A percentile compares a stretch with the other conserved stretches of the same genome.
These are phyloP conservation scores for Lichtheimia corymbifera DNA, from an alignment of 371 early-diverging fungal species.

Conservation along the genomic window DNA sequence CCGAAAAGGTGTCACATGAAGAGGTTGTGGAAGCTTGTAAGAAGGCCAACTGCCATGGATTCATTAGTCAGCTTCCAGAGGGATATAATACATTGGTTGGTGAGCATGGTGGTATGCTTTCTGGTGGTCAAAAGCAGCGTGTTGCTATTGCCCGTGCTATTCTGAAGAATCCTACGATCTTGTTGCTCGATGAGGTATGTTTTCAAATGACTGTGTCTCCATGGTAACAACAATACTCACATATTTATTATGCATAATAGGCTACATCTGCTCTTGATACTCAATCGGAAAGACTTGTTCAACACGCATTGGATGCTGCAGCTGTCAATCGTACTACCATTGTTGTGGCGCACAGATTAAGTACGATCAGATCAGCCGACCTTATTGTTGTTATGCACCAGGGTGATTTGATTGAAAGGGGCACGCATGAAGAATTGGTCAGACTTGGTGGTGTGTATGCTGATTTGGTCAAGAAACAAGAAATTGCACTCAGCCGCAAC, in stretches of 20 bases:
- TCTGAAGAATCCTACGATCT: slow-evolving; percentile 27
- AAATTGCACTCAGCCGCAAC: slow-evolving; percentile 27
- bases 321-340: slow-evolving; percentile 83
- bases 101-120: slow-evolving; percentile 70
- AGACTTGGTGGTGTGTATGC: slow-evolving; percentile 54
- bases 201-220: neutral
- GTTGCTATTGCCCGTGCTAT: slow-evolving; percentile 40
- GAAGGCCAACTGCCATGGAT: slow-evolving; percentile 70
- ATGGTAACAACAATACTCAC: neutral
- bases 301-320: slow-evolving; percentile 79
- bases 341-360: slow-evolving; percentile 90
- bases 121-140: slow-evolving; percentile 71
- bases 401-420: slow-evolving; percentile 73
- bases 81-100: slow-evolving; percentile 67
- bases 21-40: slow-evolving; percentile 60
- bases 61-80: slow-evolving; percentile 70
- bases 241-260: slow-evolving; percentile 31
- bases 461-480: slow-evolving; percentile 60
- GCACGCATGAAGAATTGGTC: slow-evolving; percentile 70
- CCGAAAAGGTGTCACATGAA: slow-evolving; percentile 37
- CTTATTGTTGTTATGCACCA: slow-evolving; percentile 79
- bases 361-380: slow-evolving; percentile 82
- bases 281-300: slow-evolving; percentile 80
- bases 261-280: slow-evolving; percentile 83
- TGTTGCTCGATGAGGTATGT: slow-evolving; percentile 32